phyloP scores from a whole-genome alignment of 352 stramenopile species.

The Nothophytophthora sp. region DNA sequence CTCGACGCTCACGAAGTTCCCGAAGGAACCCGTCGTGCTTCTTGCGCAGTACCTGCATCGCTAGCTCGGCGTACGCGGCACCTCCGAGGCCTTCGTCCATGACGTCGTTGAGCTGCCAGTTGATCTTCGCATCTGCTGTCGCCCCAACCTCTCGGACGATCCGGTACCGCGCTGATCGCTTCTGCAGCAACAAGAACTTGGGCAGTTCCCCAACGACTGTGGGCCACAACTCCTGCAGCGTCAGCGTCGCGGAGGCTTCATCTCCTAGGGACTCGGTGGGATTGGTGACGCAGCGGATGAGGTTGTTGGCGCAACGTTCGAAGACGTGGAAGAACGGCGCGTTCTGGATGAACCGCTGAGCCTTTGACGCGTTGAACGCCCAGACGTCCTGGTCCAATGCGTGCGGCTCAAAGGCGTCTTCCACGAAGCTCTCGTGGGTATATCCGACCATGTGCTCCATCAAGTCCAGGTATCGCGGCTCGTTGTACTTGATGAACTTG shows the following conservation, averaged over 20 bases:
- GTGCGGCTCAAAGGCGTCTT: conserved; percentile 41
- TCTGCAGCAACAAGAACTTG: conserved; percentile 63
- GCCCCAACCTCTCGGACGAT: conserved; percentile 21
- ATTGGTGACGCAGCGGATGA: conserved; percentile 27
- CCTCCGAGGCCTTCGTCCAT: conserved; percentile 23
- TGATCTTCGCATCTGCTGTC: conserved; percentile 8
- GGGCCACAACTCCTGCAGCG: conserved; percentile 51
- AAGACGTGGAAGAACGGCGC: conserved; percentile 33
- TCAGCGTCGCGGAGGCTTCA: conserved; percentile 2
- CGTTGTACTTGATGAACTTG: conserved; percentile 62
- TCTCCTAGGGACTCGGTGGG: conserved; percentile 6
- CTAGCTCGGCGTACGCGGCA: conserved; percentile 23
- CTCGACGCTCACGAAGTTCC: conserved; percentile 35
- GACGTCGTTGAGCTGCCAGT: conserved; percentile 36
- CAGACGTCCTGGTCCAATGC: conserved; percentile 33
- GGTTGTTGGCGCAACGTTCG: conserved; percentile 29
- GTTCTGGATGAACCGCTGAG: conserved; percentile 8
- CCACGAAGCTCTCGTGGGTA: conserved; percentile 28
- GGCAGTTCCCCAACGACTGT: conserved; percentile 39
- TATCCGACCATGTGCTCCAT: conserved; percentile 58
- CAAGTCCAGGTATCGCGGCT: conserved; percentile 32
- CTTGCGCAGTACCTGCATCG: conserved; percentile 49
- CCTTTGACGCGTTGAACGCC: conserved; percentile 27
- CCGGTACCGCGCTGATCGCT: conserved; percentile 52
- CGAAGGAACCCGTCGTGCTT: conserved; percentile 55